These are phyloP conservation scores for Gorgonomyces haynaldii DNA, from an alignment of 192 early-diverging fungal species.

Conservation along the genomic window DNA sequence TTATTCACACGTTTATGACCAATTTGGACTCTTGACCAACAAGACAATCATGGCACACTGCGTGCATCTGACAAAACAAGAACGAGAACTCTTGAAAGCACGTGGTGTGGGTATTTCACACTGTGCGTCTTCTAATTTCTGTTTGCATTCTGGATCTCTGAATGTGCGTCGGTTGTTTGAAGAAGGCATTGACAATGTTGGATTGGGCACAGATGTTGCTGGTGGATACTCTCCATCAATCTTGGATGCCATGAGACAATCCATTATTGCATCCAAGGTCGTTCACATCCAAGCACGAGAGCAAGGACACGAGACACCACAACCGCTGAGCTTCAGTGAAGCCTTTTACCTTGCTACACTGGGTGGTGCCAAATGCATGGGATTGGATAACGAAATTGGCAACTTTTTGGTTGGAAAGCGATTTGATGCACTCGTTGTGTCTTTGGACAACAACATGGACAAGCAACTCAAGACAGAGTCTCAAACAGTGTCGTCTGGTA, in stretches of 20 bases:
- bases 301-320: constrained; percentile 6
- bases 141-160: constrained; percentile 65
- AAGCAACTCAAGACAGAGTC: background rate
- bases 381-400: constrained; percentile 60
- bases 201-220: constrained; percentile 82
- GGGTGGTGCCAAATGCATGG: constrained; percentile 77
- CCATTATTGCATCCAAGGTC: constrained; percentile 64
- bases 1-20: constrained; percentile 73
- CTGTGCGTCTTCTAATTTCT: constrained; percentile 88
- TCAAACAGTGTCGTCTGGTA: constrained; percentile 13
- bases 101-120: constrained; percentile 70
- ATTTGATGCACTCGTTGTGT: constrained; percentile 82
- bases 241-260: constrained; percentile 74
- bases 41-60: constrained; percentile 87
- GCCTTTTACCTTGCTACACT: constrained; percentile 78
- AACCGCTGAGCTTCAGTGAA: constrained; percentile 50
- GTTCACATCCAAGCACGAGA: constrained; percentile 27
- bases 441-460: constrained; percentile 15
- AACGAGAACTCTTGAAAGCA: constrained; percentile 52
- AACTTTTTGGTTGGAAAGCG: constrained; percentile 76
- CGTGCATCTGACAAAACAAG: constrained; percentile 69
- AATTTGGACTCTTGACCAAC: constrained; percentile 57
- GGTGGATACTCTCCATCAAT: constrained; percentile 81
- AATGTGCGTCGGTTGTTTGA: constrained; percentile 65
- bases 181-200: constrained; percentile 48